Base-by-base conservation (phyloP, 2,329 filamentous ascomycete genomes). In the Cucurbitaria berberidis region DNA sequence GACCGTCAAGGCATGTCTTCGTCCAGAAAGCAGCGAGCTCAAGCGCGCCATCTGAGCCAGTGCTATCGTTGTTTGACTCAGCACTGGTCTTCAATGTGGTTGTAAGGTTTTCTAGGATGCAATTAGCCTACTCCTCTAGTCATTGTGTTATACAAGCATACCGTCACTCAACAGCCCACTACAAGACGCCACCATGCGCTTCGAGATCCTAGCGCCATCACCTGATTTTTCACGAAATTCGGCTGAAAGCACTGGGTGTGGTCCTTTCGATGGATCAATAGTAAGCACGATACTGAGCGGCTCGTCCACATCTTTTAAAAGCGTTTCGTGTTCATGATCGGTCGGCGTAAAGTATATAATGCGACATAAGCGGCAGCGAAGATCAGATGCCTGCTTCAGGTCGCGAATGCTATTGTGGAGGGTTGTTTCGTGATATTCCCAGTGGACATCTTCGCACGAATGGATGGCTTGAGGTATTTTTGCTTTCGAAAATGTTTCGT, bases 1-100 rank as follows among this genome's bases (percentile, higher is more conserved):
- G 62, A 2, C 45, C 22, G 1, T 35, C 21, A 21, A 63, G 10
- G 32, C 64, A 67, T 15, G 35, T 30, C 2, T 53, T 40, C 8
- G 60, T 35, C 64, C 60, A 67, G 34, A 49, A 64, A n/a, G 36
- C 11, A n/a, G 60, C 64, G 2, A 67, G 49, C 24, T 62, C 48
- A 19, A 64, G 47, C 5, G 57, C 48, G 3, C 60, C 64, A 27
- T 60, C 55, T n/a, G 62, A 62, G 7, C 64, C 44, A 10, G 45
- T 52, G 21, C 34, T 35, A 22, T 47, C 38, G 16, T 54, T 44
- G 24, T 35, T 18, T 41, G 19, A 19, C 16, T 40, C 40, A 18
- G 15, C 34, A 32, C 51, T 48, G 21, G 48, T 47, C 13, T 52
- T 39, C 1, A 66, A 40, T 0, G 55, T 54, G 32, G 40, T 29